A percentile compares a stretch with the other conserved stretches of the same genome.
Evolutionary conservation across 2,329 filamentous ascomycete genomes (phyloP).

Genomic region (Epichloe gansuensis): DNA sequence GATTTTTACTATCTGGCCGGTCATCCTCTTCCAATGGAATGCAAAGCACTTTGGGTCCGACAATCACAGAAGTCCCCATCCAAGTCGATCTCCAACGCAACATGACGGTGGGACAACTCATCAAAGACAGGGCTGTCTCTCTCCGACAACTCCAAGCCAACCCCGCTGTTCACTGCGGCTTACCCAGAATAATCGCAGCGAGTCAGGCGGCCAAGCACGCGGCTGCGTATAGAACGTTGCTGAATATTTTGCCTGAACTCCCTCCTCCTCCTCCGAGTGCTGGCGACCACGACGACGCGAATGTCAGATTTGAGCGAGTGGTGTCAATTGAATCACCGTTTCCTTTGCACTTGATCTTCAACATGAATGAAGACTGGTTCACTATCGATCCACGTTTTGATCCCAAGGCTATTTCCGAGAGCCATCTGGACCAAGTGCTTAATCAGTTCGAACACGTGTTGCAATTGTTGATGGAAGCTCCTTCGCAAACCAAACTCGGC

Average conservation of each 20-base stretch:
- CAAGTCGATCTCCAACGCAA: slow-evolving; percentile 1
- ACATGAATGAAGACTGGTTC: not conserved
- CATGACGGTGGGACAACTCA: slow-evolving; percentile 1
- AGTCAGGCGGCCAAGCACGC: not conserved
- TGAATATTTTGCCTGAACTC: slow-evolving; percentile 1
- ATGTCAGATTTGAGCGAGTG: not conserved
- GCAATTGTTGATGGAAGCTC: not conserved
- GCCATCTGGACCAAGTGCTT: not conserved
- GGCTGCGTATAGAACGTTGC: not conserved
- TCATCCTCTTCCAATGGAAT: not conserved
- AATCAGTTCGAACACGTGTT: slow-evolving; percentile 4
- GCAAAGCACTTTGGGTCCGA: slow-evolving; percentile 3
- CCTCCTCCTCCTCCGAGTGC: not conserved
- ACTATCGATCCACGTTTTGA: not conserved
- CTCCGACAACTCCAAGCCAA: slow-evolving; percentile 1
- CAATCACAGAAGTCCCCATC: slow-evolving; percentile 2
- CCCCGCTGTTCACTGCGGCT: not conserved
- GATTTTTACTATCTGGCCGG: slow-evolving; percentile 3
- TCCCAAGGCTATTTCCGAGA: not conserved
- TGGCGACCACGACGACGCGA: not conserved
- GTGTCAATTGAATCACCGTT: not conserved
- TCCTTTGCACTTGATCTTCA: not conserved
- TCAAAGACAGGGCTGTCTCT: not conserved
- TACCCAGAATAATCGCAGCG: not conserved
- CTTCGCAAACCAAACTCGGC: not conserved